These are phyloP conservation scores for Alternaria dauci DNA, from an alignment of 2,329 filamentous ascomycete genomes.

Conservation along the genomic window DNA sequence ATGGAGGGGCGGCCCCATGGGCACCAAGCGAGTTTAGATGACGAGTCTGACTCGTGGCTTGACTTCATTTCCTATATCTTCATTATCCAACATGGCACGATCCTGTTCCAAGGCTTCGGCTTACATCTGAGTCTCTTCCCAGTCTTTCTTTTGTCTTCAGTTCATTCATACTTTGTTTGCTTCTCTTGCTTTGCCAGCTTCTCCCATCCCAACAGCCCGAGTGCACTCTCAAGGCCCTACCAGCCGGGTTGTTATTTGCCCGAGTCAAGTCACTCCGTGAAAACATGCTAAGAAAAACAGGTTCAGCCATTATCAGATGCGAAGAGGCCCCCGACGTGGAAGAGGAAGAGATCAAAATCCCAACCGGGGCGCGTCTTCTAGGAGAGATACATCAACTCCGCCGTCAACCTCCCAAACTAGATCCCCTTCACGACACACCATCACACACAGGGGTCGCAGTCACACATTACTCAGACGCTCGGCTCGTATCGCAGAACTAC, in stretches of 20 bases:
- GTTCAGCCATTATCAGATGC: conserved; percentile 48
- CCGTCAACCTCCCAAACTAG: conserved; percentile 20
- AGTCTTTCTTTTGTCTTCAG: conserved; percentile 12
- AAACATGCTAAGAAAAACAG: conserved; percentile 42
- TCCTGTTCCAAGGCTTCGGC: conserved; percentile 22
- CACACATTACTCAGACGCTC: conserved; percentile 43
- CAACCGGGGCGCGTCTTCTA: conserved; percentile 36
- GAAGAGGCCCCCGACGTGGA: conserved; percentile 47
- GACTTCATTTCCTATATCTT: conserved; percentile 45
- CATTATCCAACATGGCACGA: conserved; percentile 16
- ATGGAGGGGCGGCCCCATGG: conserved; percentile 32
- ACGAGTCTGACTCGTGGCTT: conserved; percentile 47
- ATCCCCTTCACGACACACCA: conserved; percentile 24
- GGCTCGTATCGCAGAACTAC: conserved; percentile 42
- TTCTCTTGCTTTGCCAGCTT: background rate
- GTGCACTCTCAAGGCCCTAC: conserved; percentile 29
- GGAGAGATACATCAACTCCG: conserved; percentile 36
- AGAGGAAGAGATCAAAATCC: conserved; percentile 47
- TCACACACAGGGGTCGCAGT: conserved; percentile 27
- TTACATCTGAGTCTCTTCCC: conserved; percentile 25
- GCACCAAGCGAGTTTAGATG: conserved; percentile 32
- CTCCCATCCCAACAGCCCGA: conserved; percentile 11
- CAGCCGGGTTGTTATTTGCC: conserved; percentile 35
- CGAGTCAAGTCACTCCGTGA: conserved; percentile 21
- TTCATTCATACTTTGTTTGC: conserved; percentile 8